Base-by-base conservation (phyloP, 805 yeast species). In the Metschnikowia borealis region DNA sequence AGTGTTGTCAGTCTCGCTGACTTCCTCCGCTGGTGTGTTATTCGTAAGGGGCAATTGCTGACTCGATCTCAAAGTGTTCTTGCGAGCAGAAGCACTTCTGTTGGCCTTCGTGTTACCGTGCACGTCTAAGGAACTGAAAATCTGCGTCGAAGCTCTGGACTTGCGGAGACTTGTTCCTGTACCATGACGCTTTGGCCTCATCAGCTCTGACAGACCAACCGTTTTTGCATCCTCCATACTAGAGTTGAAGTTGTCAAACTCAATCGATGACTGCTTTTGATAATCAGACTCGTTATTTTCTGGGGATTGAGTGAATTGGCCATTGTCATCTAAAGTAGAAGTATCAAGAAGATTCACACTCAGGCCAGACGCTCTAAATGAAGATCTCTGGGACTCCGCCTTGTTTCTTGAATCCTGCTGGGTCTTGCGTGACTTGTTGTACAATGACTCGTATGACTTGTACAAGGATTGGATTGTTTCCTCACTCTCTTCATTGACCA, bases 101-200 rank as follows among this genome's bases (percentile, higher is more conserved):
- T 45, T 45, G 20, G 48, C 31, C 32, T 40, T 20, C n/a, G 34
- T 20, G 3, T 49, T 50, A 3, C 47, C 56, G n/a, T 46, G 52
- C n/a, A 61, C 48, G 31, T 55, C 48, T 55, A 60, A 54, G 6
- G 67, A 58, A 48, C 70, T 68, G 53, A 68, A 68, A 6, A 67
- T 64, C 47, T 66, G 66, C 2, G 68, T 67, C 2, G 71, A 67
- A 1, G 62, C 62, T 38, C 59, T 51, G 2, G 67, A 61, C 43
- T 53, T 57, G 36, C 53, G 58, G 39, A 58, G 11, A n/a, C 52
- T 45, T 35, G 46, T 46, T 36, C 26, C 44, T 20, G 59, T 54
- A n/a, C 47, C 52, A 31, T 52, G 51, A 17, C 55, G 48, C 31
- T 48, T 48, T 6, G 55, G 52, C 31, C 14, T 45, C 26, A 36